Percentiles rank a stretch among this genome's conserved stretches.
phyloP scores from a whole-genome alignment of 75 land plant species.

The Chamaecyparis obtusa region DNA sequence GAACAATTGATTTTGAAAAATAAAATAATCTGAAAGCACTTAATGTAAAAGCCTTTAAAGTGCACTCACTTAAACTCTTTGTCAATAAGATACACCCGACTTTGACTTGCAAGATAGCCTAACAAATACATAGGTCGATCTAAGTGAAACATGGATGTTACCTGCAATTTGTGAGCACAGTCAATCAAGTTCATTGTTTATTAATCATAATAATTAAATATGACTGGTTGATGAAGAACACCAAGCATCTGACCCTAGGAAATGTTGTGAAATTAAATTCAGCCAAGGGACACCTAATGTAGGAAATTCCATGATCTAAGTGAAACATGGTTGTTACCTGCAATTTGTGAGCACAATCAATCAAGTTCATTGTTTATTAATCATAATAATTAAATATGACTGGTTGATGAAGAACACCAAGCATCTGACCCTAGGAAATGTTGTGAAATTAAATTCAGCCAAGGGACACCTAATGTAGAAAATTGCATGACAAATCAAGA shows the following conservation, averaged over 20 bases:
- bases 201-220: neutral
- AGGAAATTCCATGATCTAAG: slow-evolving; percentile 26
- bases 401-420: neutral
- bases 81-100: slow-evolving; percentile 94
- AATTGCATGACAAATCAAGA: neutral
- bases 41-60: neutral
- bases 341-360: neutral
- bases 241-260: neutral
- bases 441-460: neutral
- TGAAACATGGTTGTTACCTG: slow-evolving; percentile 99
- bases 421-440: neutral
- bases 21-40: neutral
- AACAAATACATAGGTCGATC: slow-evolving; percentile 98
- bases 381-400: neutral
- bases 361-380: neutral
- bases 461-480: neutral
- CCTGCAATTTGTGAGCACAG: slow-evolving; percentile 36
- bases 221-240: neutral
- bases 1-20: neutral
- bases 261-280: neutral
- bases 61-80: slow-evolving; percentile 95
- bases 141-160: slow-evolving; percentile 97
- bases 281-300: neutral
- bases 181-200: neutral
- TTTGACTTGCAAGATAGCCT: slow-evolving; percentile 94